These are phyloP conservation scores for Trichoderma brevicompactum DNA, from an alignment of 2,329 filamentous ascomycete genomes.

Conservation along the genomic window DNA sequence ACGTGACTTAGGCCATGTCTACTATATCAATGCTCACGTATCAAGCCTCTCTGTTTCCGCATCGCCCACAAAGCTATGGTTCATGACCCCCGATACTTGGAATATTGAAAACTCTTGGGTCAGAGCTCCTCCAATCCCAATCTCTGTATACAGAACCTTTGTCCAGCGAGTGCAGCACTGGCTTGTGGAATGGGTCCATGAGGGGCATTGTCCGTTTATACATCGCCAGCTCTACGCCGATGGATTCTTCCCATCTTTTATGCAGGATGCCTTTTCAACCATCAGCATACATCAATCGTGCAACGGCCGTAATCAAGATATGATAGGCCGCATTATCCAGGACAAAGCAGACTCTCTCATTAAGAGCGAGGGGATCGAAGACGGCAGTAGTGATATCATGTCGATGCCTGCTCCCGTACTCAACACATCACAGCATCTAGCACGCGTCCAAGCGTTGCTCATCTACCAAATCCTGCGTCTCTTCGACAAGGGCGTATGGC, in stretches of 20 bases:
- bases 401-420: not conserved
- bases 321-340: not conserved
- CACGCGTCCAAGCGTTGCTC: conserved; percentile 6
- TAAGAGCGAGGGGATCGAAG: not conserved
- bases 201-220: not conserved
- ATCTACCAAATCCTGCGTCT: not conserved
- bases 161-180: not conserved
- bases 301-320: not conserved
- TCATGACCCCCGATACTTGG: not conserved
- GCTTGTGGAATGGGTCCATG: not conserved
- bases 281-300: not conserved
- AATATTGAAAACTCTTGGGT: not conserved
- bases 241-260: not conserved
- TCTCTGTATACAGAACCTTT: not conserved
- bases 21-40: not conserved
- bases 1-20: not conserved
- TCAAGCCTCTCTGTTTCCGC: not conserved
- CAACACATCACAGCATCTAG: conserved; percentile 6
- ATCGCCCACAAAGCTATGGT: conserved; percentile 1
- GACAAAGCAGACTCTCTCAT: not conserved
- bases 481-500: not conserved
- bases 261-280: conserved; percentile 10
- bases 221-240: conserved; percentile 9
- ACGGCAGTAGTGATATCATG: not conserved
- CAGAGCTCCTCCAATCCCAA: not conserved